Percentiles rank a stretch among this genome's conserved stretches.
Evolutionary conservation across 371 early-diverging fungal genomes (phyloP).

Genomic region (Mucor irregularis): DNA sequence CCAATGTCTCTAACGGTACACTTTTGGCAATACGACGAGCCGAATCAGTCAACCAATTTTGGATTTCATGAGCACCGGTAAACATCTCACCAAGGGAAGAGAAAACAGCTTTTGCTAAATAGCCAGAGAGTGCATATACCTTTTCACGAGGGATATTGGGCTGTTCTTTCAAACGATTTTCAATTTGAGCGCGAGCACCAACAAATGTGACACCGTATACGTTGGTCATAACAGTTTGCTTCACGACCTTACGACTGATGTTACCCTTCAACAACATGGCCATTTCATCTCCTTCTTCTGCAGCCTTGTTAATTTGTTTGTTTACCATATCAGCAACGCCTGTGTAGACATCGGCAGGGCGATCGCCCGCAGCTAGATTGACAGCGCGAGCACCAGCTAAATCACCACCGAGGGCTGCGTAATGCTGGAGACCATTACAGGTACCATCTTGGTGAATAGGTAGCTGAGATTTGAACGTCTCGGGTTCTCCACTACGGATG

Average conservation of each 20-base stretch:
- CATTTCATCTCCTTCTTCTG: conserved; percentile 52
- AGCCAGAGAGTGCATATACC: conserved; percentile 57
- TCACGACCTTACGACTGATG: conserved; percentile 93
- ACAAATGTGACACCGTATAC: conserved; percentile 98
- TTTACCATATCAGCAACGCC: conserved; percentile 84
- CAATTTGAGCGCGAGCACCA: conserved; percentile 92
- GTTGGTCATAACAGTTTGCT: conserved; percentile 99
- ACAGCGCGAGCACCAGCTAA: conserved; percentile 89
- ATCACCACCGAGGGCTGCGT: conserved; percentile 98
- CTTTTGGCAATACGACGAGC: conserved; percentile 85
- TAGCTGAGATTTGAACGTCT: conserved; percentile 67
- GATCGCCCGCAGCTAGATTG: conserved; percentile 84
- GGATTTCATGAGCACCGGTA: conserved; percentile 86
- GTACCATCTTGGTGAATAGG: conserved; percentile 99
- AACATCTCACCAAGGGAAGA: conserved; percentile 88
- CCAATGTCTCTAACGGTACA: conserved; percentile 65
- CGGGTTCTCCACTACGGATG: conserved; percentile 73
- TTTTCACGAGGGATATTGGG: conserved; percentile 60
- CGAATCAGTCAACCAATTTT: conserved; percentile 92
- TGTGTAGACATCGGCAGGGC: conserved; percentile 94
- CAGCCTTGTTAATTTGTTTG: conserved; percentile 68
- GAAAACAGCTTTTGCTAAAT: conserved; percentile 86
- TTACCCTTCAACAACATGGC: conserved; percentile 66
- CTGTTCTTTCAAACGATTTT: conserved; percentile 77
- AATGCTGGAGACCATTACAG: conserved; percentile 98